These are phyloP conservation scores for Lathyrus tuberosus DNA, from an alignment of 306 rosid species.

Conservation along the genomic window DNA sequence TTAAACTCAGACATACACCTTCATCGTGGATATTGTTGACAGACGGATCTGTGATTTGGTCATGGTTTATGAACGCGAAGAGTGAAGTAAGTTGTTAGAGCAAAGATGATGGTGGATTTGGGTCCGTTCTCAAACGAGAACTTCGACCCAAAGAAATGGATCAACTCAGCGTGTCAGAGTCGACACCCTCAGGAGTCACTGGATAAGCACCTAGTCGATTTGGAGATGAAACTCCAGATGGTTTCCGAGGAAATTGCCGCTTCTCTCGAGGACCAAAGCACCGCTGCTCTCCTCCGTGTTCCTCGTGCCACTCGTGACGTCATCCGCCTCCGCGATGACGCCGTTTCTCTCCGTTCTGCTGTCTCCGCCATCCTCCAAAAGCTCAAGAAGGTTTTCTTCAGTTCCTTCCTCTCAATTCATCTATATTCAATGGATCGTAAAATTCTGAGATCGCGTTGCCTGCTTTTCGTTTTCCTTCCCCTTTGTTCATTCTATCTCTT, in stretches of 20 bases:
- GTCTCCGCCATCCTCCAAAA: slow-evolving; percentile 83
- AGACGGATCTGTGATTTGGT: slow-evolving; percentile 33
- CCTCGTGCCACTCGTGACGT: slow-evolving; percentile 97
- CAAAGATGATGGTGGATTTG: slow-evolving; percentile 79
- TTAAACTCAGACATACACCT: slow-evolving; percentile 1
- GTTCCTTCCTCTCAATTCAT: too few relatives aligned
- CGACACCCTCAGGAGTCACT: slow-evolving; percentile 87
- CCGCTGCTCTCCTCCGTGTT: slow-evolving; percentile 87
- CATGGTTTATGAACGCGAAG: not conserved
- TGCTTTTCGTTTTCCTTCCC: slow-evolving; percentile 15
- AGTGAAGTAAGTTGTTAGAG: not conserved
- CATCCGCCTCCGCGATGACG: slow-evolving; percentile 89
- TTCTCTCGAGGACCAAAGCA: slow-evolving; percentile 91
- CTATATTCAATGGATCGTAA: not conserved
- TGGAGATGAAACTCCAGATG: slow-evolving; percentile 98
- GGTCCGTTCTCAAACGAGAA: slow-evolving; percentile 83
- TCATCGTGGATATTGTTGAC: not conserved
- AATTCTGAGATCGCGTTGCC: not conserved
- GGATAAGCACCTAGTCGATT: slow-evolving; percentile 82
- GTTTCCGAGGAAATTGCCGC: slow-evolving; percentile 90
- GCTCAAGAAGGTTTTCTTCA: slow-evolving; percentile 74
- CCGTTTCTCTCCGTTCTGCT: slow-evolving; percentile 84
- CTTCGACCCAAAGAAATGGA: slow-evolving; percentile 95
- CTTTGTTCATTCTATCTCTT: not conserved
- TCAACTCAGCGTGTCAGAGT: slow-evolving; percentile 81